Conservation (phyloP, 2,329 filamentous ascomycete genomes). For the Dothistroma pini region DNA sequence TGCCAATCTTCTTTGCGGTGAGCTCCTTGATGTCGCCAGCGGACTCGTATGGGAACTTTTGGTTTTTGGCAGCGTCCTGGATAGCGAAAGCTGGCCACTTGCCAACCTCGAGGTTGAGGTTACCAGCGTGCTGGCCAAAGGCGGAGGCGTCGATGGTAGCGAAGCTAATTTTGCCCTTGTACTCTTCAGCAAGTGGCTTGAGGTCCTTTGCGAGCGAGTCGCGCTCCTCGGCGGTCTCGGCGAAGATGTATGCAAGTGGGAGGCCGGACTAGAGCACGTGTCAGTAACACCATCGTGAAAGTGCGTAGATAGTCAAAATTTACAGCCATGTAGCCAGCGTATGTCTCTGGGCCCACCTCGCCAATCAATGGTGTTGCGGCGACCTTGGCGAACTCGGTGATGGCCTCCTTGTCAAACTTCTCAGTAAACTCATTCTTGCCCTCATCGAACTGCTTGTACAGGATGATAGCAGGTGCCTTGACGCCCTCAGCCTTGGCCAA, state of each 20-base stretch:
- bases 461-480: slow-evolving; percentile 77
- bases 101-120: slow-evolving; percentile 94
- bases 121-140: slow-evolving; percentile 90
- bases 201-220: slow-evolving; percentile 70
- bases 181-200: slow-evolving; percentile 83
- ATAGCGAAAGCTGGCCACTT: slow-evolving; percentile 98
- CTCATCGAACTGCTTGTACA: slow-evolving; percentile 98
- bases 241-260: slow-evolving; percentile 96
- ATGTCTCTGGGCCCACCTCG: slow-evolving; percentile 95
- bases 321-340: slow-evolving; percentile 86
- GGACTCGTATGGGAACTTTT: slow-evolving; percentile 78
- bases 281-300: slow-evolving; percentile 1
- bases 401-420: slow-evolving; percentile 75
- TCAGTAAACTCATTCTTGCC: slow-evolving; percentile 82
- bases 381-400: slow-evolving; percentile 78
- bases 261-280: slow-evolving; percentile 61
- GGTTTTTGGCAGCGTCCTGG: slow-evolving; percentile 91
- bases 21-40: slow-evolving; percentile 74
- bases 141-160: slow-evolving; percentile 93
- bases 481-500: slow-evolving; percentile 89
- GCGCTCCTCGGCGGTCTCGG: slow-evolving; percentile 87
- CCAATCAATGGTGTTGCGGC: slow-evolving; percentile 86
- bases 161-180: slow-evolving; percentile 95
- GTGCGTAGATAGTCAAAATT: slow-evolving; percentile 29
- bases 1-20: slow-evolving; percentile 65